Conservation (phyloP, 2,329 filamentous ascomycete genomes). For the Penicillium sp. region DNA sequence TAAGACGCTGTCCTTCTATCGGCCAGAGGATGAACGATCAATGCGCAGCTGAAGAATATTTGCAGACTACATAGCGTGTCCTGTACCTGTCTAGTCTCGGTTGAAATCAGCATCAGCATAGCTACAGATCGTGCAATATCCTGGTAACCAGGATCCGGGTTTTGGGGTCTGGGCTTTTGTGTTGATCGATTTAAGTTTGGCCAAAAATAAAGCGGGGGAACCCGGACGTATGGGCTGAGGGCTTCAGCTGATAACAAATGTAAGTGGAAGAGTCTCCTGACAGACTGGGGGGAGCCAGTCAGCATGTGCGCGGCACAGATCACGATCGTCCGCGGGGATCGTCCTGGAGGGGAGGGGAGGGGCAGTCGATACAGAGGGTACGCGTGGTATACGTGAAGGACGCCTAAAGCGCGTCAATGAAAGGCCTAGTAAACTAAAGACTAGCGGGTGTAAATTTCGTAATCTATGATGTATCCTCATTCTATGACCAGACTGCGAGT, state of each 20-base stretch:
- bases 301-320: slow-evolving; percentile 7
- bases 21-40: background rate
- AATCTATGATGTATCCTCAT: background rate
- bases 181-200: slow-evolving; percentile 10
- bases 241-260: slow-evolving; percentile 28
- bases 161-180: background rate
- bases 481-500: background rate
- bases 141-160: background rate
- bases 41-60: background rate
- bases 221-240: background rate
- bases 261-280: slow-evolving; percentile 29
- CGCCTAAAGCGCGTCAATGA: too few species aligned
- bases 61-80: background rate
- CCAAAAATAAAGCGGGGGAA: slow-evolving; percentile 21
- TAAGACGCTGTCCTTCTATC: background rate
- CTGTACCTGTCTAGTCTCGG: background rate
- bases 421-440: background rate
- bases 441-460: background rate
- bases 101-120: background rate
- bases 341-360: background rate
- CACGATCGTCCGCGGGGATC: slow-evolving; percentile 22
- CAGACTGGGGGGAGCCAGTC: slow-evolving; percentile 17
- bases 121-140: background rate
- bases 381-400: background rate
- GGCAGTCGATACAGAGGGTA: background rate